These are phyloP conservation scores for Penicillium manginii DNA, from an alignment of 495 filamentous ascomycete species.

Conservation along the genomic window DNA sequence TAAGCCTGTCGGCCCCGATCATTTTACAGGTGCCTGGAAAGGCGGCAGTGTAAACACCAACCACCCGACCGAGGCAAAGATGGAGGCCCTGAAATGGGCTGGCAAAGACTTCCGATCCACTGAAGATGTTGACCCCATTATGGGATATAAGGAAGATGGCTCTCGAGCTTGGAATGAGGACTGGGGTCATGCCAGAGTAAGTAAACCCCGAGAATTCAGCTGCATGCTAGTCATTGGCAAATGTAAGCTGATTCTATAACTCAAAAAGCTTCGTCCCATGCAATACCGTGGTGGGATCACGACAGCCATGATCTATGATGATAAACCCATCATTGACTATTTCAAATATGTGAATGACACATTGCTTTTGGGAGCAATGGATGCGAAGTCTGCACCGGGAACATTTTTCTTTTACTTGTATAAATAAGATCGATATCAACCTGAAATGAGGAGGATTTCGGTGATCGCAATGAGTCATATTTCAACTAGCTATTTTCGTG, in stretches of 20 bases:
- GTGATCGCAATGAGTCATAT: no score
- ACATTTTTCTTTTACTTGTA: constrained; percentile 30
- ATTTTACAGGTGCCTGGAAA: constrained; percentile 28
- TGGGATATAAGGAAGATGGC: constrained; percentile 23
- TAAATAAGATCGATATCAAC: constrained; percentile 6
- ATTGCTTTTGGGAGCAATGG: constrained; percentile 36
- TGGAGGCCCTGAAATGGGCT: constrained; percentile 27
- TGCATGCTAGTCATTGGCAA: no score
- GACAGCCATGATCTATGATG: constrained; percentile 36
- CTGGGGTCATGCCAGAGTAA: constrained; percentile 24
- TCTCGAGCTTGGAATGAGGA: constrained; percentile 14
- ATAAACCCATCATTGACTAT: constrained; percentile 35
- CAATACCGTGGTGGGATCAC: constrained; percentile 25
- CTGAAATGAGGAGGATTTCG: not conserved
- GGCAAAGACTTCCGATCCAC: constrained; percentile 30
- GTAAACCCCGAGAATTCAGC: not conserved
- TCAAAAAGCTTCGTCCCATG: constrained; percentile 28
- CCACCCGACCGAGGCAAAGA: constrained; percentile 24
- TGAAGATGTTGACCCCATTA: constrained; percentile 36
- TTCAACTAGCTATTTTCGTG: no score
- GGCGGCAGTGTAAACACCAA: constrained; percentile 30
- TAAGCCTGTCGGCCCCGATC: constrained; percentile 16
- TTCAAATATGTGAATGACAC: constrained; percentile 32
- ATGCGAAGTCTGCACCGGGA: constrained; percentile 22
- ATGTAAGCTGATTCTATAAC: not conserved